Base-by-base conservation (phyloP, 495 filamentous ascomycete species). In the Penicillium maclennaniae region DNA sequence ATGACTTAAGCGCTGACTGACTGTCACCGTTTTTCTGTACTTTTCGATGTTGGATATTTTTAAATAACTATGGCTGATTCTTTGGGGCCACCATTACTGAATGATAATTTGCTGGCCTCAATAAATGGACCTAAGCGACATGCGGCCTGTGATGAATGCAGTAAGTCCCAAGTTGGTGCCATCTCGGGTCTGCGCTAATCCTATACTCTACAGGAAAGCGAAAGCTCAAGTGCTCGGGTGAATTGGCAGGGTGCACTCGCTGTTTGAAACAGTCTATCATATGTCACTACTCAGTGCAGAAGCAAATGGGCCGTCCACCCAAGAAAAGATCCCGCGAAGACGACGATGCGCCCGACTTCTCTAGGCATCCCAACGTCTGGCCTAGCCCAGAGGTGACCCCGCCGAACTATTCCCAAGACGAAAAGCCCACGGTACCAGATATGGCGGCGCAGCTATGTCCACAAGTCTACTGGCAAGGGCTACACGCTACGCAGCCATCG, bases 211-310 rank as follows among this genome's bases (percentile, higher is more conserved):
- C 44, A 78, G 75, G 75, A 53, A 71, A 70, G 53, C 67, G 75
- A 43, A 78, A 78, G 52, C 58, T 78, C 45, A 78, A 76, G 67
- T 78, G 75, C 62, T 78, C 75, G 3, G 75, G 75, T 0, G 72
- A 76, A 45, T 28, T 52, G n/a, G 55, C 59, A 12, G 75, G 75
- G 1, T 78, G 75, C 49, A 57, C 57, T 46, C 69, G 75, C 20
- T 78, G 75, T 46, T 51, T 65, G 51, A 73, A 72, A 36, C 73
- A 78, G 47, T 62, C 63, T 3, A 62, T 78, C 16, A 17, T 34
- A 49, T 78, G 75, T 44, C 67, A 74, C 50, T 78, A 76, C 47
- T 78, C 75, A 3, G 55, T 68, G 53, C 75, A 78, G 47, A 78
- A 76, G 51, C 71, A 69, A 44, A 78, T 78, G 75, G 75, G 75